Conservation (phyloP, 495 filamentous ascomycete species). For the Pseudomonodictys pantanalensis region DNA sequence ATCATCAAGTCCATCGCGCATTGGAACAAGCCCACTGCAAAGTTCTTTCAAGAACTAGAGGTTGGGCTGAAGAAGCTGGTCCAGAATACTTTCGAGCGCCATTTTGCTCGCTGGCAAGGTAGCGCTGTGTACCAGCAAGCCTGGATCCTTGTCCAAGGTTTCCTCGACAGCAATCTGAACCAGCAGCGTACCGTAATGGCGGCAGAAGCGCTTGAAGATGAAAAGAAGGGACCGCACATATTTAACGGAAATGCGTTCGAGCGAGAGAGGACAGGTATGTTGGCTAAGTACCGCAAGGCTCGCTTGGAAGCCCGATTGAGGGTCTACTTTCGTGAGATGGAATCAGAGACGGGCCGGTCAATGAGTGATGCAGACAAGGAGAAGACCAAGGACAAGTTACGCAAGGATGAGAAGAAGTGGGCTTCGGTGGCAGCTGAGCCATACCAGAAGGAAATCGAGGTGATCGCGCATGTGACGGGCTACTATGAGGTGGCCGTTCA, state of each 20-base stretch:
- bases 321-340: conserved; percentile 15
- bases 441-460: conserved; percentile 48
- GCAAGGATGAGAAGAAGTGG: conserved; percentile 10
- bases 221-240: conserved; percentile 10
- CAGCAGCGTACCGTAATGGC: conserved; percentile 9
- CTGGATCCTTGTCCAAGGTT: not conserved
- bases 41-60: conserved; percentile 6
- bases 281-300: not conserved
- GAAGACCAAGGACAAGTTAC: not conserved
- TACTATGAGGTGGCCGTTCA: conserved; percentile 56
- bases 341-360: not conserved
- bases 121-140: conserved; percentile 28
- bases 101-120: conserved; percentile 8
- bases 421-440: conserved; percentile 42
- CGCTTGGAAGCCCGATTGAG: conserved; percentile 3
- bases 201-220: not conserved
- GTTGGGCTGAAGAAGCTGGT: not conserved
- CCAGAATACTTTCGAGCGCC: not conserved
- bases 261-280: not conserved
- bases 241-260: conserved; percentile 6
- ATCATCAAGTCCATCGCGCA: conserved; percentile 11
- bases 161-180: conserved; percentile 4
- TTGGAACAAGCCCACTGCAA: not conserved
- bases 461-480: conserved; percentile 49
- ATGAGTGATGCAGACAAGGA: not conserved